phyloP scores from a whole-genome alignment of 176 grass and related monocot species.

The Hordeum marinum region DNA sequence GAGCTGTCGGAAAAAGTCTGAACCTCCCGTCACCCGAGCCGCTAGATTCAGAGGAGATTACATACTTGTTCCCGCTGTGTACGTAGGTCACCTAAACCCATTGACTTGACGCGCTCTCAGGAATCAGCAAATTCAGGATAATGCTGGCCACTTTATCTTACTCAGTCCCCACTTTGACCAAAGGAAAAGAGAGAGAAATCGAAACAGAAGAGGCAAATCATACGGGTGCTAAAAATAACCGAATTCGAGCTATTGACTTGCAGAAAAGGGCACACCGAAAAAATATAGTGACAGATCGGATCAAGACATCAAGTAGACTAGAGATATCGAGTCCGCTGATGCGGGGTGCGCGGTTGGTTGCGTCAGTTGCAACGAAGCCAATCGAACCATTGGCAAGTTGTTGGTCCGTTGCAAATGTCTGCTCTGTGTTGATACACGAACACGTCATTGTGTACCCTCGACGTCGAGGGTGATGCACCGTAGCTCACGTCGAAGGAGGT shows the following conservation, averaged over 20 bases:
- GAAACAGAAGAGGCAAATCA: not conserved
- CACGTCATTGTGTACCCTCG: too few species aligned
- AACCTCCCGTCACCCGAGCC: not conserved
- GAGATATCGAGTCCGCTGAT: too few species aligned
- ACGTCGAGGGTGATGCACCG: too few species aligned
- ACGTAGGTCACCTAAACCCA: constrained; percentile 17
- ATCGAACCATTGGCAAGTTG: too few species aligned
- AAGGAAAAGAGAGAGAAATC: not conserved
- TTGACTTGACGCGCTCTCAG: not conserved
- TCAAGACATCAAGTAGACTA: too few species aligned
- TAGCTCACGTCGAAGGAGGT: too few species aligned
- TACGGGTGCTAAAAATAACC: not conserved
- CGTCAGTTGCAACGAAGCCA: not conserved
- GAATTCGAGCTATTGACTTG: not conserved
- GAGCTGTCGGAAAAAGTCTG: not conserved
- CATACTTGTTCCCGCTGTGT: not conserved
- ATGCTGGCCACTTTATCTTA: not conserved
- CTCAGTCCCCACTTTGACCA: not conserved
- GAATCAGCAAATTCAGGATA: not conserved
- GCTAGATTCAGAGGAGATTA: not conserved
- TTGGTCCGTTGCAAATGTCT: too few species aligned
- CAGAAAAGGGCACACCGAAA: not conserved
- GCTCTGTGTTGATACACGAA: too few species aligned
- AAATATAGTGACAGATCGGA: too few species aligned
- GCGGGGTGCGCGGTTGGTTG: not conserved